phyloP scores from a whole-genome alignment of 1,284 basidiomycete species.

The Kwoniella shivajii region DNA sequence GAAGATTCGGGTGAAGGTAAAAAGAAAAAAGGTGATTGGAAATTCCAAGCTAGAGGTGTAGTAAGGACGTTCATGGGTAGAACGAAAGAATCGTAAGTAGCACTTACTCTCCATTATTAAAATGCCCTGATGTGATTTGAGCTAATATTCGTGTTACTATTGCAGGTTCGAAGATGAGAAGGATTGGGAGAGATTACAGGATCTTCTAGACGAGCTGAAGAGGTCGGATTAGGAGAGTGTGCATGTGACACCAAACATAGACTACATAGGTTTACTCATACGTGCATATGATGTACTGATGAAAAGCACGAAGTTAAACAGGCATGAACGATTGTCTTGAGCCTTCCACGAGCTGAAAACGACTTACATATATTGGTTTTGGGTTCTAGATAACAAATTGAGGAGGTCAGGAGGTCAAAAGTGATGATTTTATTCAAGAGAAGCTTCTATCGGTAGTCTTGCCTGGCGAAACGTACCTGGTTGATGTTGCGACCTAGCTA shows the following conservation, averaged over 20 bases:
- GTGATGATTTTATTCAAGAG: no score
- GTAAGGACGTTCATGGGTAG: conserved; percentile 83
- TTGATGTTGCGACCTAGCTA: no score
- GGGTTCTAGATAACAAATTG: no score
- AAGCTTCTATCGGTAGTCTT: no score
- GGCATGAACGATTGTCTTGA: no score
- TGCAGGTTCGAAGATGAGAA: conserved; percentile 75
- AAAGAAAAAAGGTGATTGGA: conserved; percentile 64
- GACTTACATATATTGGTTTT: no score
- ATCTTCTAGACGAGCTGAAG: conserved; percentile 57
- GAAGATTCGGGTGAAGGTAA: conserved; percentile 48
- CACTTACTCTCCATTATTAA: background rate
- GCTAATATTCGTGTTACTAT: background rate
- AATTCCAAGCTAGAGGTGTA: conserved; percentile 80
- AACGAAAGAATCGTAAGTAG: conserved; percentile 54
- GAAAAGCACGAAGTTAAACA: conserved; percentile 1
- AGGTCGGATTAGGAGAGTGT: conserved; percentile 22
- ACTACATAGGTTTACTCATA: background rate
- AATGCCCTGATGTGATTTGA: background rate
- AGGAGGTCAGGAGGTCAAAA: no score
- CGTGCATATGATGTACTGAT: background rate
- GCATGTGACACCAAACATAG: no score
- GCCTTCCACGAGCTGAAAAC: no score
- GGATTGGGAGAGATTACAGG: conserved; percentile 73
- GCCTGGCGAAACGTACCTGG: no score